Evolutionary conservation across 768 basidiomycete genomes (phyloP).

Genomic region (Cystofilobasidium capitatum): DNA sequence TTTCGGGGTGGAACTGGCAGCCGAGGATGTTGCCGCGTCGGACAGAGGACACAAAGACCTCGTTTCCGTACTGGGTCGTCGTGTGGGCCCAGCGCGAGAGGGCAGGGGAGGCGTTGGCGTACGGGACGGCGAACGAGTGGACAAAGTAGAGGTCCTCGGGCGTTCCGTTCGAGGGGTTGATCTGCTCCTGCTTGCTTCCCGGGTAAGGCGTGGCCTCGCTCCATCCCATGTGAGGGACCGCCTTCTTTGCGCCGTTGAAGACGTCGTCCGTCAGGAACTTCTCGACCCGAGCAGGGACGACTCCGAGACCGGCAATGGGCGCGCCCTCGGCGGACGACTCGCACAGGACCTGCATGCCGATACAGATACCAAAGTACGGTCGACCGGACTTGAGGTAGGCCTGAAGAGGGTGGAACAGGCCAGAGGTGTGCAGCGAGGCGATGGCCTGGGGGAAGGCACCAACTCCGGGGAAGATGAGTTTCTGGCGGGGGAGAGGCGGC

Average conservation of each 20-base stretch:
- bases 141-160: constrained; percentile 87
- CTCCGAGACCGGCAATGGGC: constrained; percentile 57
- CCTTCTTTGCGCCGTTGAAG: constrained; percentile 31
- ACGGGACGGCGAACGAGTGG: constrained; percentile 77
- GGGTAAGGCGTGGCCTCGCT: constrained; percentile 50
- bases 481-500: constrained; percentile 46
- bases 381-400: constrained; percentile 74
- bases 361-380: constrained; percentile 91
- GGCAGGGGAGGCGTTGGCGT: constrained; percentile 38
- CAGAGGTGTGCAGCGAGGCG: constrained; percentile 58
- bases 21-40: constrained; percentile 77
- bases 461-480: constrained; percentile 92
- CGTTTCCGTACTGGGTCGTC: constrained; percentile 86
- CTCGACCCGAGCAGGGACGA: constrained; percentile 73
- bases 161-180: constrained; percentile 40
- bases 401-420: constrained; percentile 67
- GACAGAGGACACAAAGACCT: constrained; percentile 77
- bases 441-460: constrained; percentile 87
- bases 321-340: constrained; percentile 61
- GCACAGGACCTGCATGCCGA: constrained; percentile 96
- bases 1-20: constrained; percentile 96
- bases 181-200: constrained; percentile 47
- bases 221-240: constrained; percentile 97
- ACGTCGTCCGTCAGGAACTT: constrained; percentile 46
- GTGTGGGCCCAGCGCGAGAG: constrained; percentile 68